These are phyloP conservation scores for Tetracladium setigerum DNA, from an alignment of 495 filamentous ascomycete genomes.

Conservation along the genomic window DNA sequence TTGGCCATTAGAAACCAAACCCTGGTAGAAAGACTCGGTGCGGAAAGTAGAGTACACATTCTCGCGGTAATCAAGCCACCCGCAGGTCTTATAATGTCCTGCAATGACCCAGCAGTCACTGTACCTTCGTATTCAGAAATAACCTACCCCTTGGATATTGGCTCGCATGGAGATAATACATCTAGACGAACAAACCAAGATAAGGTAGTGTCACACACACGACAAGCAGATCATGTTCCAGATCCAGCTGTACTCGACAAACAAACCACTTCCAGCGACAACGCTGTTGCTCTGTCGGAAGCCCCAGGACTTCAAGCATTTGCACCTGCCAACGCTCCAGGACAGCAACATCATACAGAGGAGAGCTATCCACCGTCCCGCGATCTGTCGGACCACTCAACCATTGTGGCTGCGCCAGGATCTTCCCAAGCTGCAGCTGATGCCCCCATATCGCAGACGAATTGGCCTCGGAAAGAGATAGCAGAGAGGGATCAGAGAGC, in stretches of 20 bases:
- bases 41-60: slow-evolving; percentile 53
- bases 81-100: not conserved
- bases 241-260: no score
- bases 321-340: no score
- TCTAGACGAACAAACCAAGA: no score
- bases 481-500: slow-evolving; percentile 33
- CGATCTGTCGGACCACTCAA: not conserved
- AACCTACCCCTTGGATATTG: slow-evolving; percentile 15
- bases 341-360: no score
- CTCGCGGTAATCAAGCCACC: slow-evolving; percentile 49
- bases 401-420: not conserved
- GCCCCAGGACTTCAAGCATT: no score
- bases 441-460: not conserved
- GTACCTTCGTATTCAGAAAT: slow-evolving; percentile 6
- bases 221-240: not conserved
- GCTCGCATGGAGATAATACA: no score
- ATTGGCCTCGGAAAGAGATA: not conserved
- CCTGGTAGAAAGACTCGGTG: slow-evolving; percentile 70
- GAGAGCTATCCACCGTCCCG: not conserved
- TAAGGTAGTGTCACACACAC: no score
- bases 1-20: slow-evolving; percentile 65
- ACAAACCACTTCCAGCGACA: no score
- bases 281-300: no score
- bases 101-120: not conserved
- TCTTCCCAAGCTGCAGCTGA: not conserved